phyloP scores from a whole-genome alignment of 2,329 filamentous ascomycete species.

The Verticillium isaacii region DNA sequence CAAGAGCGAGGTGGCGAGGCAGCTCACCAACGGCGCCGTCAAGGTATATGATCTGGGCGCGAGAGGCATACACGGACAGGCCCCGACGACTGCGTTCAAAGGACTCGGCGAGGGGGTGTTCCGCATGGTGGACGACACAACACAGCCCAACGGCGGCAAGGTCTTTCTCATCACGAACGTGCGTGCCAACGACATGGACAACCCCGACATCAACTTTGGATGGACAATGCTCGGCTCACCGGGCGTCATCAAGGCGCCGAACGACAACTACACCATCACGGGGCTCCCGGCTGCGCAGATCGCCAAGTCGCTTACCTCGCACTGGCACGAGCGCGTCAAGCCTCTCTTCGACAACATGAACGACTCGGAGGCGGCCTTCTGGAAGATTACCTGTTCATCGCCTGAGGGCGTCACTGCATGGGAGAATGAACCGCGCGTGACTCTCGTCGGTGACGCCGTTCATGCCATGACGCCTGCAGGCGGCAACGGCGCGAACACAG shows the following conservation, averaged over 20 bases:
- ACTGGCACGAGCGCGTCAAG: constrained; percentile 53
- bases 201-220: constrained; percentile 52
- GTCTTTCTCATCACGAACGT: constrained; percentile 61
- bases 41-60: constrained; percentile 62
- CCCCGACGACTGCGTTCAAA: constrained; percentile 57
- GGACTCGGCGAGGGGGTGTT: constrained; percentile 60
- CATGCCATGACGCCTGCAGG: constrained; percentile 56
- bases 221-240: constrained; percentile 59
- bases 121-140: constrained; percentile 41
- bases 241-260: constrained; percentile 52
- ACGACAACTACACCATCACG: constrained; percentile 54
- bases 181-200: constrained; percentile 52
- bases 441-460: constrained; percentile 53
- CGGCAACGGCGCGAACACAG: constrained; percentile 54
- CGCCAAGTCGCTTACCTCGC: constrained; percentile 45
- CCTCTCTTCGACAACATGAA: constrained; percentile 55
- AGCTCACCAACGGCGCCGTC: constrained; percentile 51
- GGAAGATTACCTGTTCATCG: constrained; percentile 61
- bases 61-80: constrained; percentile 61
- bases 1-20: constrained; percentile 54
- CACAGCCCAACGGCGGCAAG: constrained; percentile 33
- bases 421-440: constrained; percentile 53
- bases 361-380: constrained; percentile 54
- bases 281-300: constrained; percentile 53
- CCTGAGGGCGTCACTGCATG: constrained; percentile 57